Base-by-base conservation (phyloP, 2,329 filamentous ascomycete species). In the Penicillium sp. region DNA sequence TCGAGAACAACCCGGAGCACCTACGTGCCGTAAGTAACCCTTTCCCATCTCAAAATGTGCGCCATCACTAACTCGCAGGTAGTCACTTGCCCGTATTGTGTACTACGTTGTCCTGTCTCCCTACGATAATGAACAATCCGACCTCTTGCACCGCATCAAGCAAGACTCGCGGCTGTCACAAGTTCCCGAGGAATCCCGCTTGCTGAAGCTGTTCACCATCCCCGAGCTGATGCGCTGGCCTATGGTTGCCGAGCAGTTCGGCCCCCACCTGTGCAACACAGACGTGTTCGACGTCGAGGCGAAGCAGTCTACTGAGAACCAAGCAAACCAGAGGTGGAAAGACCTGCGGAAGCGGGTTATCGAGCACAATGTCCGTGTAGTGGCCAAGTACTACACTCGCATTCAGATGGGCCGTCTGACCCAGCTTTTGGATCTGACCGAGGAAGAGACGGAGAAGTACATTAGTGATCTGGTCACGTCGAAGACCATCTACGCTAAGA, bases 201-300 rank as follows among this genome's bases (percentile, higher is more conserved):
- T 99, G 9, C 83, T 99, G 57, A 95, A 95, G 77, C 86, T 94
- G 59, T 99, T 99, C 77, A 99, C 94, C 31, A 87, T 96, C 5
- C 90, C 90, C 64, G 94, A 99, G 79, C 83, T 99, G 62, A 99
- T 99, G 94, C 89, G 93, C 73, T 99, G 94, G 94, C 93, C 94
- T 11, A 88, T 94, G 73, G 91, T 99, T 38, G 84, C 92, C 34
- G 87, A 93, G 76, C 85, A 89, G 60, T 99, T 95, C 67, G 92
- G 92, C 3, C 88, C 90, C 25, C 91, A 97, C 70, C 83, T 99
- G 44, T 92, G 89, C 77, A 81, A 82, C 66, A 96, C 91, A 9
- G 94, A 99, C 72, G 89, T 99, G 55, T 99, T 99, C 72, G 88
- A 90, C 67, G 83, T 83, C 27, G 74, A 74, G 49, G 83, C 63